These are phyloP conservation scores for Bocquillonia castaneifolia DNA, from an alignment of 441 rosid genomes.

Conservation along the genomic window DNA sequence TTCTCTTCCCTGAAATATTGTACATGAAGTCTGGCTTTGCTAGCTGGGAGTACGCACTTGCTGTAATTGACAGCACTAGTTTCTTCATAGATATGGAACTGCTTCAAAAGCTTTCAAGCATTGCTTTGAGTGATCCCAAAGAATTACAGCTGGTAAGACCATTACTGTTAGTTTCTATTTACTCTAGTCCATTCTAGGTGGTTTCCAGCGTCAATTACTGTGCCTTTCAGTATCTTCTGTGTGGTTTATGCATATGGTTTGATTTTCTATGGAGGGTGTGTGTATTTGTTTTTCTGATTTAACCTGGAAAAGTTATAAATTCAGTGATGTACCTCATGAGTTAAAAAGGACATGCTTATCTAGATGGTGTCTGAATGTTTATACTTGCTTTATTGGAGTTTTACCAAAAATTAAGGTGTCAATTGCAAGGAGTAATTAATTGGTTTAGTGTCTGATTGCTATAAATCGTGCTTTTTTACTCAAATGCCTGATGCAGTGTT, in stretches of 20 bases:
- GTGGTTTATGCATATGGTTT: neutral
- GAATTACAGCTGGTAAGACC: slow-evolving; percentile 44
- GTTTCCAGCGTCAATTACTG: neutral
- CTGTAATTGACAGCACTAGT: slow-evolving; percentile 57
- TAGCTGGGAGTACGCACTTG: slow-evolving; percentile 55
- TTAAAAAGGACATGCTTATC: neutral
- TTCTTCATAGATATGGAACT: slow-evolving; percentile 65
- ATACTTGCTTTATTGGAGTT: neutral
- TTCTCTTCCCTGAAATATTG: slow-evolving; percentile 51
- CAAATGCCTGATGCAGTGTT: neutral
- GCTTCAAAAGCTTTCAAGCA: slow-evolving; percentile 52
- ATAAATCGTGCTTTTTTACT: neutral
- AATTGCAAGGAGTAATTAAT: neutral
- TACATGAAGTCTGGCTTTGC: slow-evolving; percentile 43
- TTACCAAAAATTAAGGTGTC: neutral
- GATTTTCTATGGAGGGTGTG: neutral
- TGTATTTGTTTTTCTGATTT: neutral
- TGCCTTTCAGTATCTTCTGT: neutral
- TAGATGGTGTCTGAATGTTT: neutral
- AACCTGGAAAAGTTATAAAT: neutral
- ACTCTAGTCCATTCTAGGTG: neutral
- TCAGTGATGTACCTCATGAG: neutral
- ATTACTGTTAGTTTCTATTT: neutral
- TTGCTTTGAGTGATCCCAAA: slow-evolving; percentile 37
- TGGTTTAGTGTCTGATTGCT: neutral